phyloP scores from a whole-genome alignment of 129 eudicot species.

The Arctium lappa region DNA sequence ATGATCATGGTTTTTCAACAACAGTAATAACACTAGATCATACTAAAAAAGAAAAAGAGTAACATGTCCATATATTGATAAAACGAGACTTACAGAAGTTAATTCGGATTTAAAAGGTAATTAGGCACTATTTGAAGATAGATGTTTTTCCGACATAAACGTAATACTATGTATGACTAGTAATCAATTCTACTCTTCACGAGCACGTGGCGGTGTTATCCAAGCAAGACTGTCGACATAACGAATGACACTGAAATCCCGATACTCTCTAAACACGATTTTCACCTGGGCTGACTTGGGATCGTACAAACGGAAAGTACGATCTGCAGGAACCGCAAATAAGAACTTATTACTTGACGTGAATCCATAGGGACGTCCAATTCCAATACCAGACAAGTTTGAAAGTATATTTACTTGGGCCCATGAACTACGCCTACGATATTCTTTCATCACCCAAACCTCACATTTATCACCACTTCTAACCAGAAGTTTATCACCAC shows the following conservation, averaged over 20 bases:
- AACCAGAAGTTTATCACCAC: too few relatives aligned
- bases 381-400: background rate
- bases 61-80: too few relatives aligned
- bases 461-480: background rate
- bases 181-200: background rate
- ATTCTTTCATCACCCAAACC: background rate
- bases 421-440: background rate
- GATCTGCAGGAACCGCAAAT: background rate
- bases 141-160: too few relatives aligned
- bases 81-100: too few relatives aligned
- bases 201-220: too few relatives aligned
- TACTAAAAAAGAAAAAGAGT: too few relatives aligned
- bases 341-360: background rate
- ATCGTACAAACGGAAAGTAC: background rate
- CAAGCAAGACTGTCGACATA: slow-evolving; percentile 12
- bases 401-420: background rate
- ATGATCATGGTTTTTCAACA: too few relatives aligned
- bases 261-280: background rate
- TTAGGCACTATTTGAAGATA: too few relatives aligned
- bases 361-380: background rate
- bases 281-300: background rate
- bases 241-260: background rate
- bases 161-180: too few relatives aligned
- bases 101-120: too few relatives aligned
- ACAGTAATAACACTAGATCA: too few relatives aligned